Evolutionary conservation across 768 basidiomycete genomes (phyloP).

Genomic region (Leucocoprinus sp.): DNA sequence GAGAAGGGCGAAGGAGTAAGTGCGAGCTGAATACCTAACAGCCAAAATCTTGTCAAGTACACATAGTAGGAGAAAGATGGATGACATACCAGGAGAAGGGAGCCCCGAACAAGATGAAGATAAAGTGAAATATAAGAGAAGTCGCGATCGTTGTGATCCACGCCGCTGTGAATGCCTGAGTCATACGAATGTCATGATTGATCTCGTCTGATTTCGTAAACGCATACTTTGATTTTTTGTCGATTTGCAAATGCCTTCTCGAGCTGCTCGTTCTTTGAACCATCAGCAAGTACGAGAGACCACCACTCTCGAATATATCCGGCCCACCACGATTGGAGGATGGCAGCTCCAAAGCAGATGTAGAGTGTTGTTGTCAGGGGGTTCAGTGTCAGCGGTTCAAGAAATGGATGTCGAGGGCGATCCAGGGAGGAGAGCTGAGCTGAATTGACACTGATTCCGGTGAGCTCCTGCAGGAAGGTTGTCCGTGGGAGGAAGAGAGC

Average conservation of each 20-base stretch:
- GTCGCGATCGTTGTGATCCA: constrained; percentile 42
- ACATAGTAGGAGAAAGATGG: constrained; percentile 3
- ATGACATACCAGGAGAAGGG: constrained; percentile 49
- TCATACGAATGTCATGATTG: background rate
- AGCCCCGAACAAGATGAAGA: constrained; percentile 68
- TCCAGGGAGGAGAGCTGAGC: constrained; percentile 37
- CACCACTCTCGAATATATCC: constrained; percentile 57
- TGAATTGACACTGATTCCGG: constrained; percentile 22
- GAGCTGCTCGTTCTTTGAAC: constrained; percentile 35
- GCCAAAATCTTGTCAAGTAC: constrained; percentile 3
- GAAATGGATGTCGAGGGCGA: constrained; percentile 63
- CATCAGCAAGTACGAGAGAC: constrained; percentile 31
- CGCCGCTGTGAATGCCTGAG: constrained; percentile 45
- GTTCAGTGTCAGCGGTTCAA: constrained; percentile 55
- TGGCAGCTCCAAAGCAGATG: constrained; percentile 41
- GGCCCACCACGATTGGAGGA: constrained; percentile 68
- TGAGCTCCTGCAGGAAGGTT: constrained; percentile 33
- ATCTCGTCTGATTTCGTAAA: background rate
- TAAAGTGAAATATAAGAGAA: constrained; percentile 37
- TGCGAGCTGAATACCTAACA: constrained; percentile 32
- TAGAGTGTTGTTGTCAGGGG: constrained; percentile 53
- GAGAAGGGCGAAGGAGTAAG: constrained; percentile 61
- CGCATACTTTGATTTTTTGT: constrained; percentile 32
- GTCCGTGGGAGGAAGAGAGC: constrained; percentile 67
- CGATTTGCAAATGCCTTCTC: constrained; percentile 32